Evolutionary conservation across 2,329 filamentous ascomycete genomes (phyloP).

Genomic region (Aspergillus versicolor): DNA sequence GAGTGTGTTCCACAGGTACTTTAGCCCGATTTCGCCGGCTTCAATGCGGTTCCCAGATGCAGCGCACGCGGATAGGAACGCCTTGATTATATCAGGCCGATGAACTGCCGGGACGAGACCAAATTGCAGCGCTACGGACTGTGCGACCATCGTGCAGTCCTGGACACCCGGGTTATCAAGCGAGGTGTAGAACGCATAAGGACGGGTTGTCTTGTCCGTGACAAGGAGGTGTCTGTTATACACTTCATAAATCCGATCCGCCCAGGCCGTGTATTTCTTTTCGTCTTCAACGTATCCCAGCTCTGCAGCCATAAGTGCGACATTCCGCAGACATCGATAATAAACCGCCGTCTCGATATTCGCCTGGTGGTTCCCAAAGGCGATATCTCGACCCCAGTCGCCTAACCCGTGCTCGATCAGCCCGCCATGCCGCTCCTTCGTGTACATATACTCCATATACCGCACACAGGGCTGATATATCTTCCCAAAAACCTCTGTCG

Average conservation of each 20-base stretch:
- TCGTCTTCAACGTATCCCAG: conserved; percentile 19
- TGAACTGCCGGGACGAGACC: conserved; percentile 16
- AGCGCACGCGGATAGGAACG: conserved; percentile 20
- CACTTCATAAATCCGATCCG: conserved; percentile 16
- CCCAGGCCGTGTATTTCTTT: conserved; percentile 17
- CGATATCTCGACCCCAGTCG: conserved; percentile 26
- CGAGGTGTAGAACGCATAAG: conserved; percentile 24
- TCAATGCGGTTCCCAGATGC: conserved; percentile 16
- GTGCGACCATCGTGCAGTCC: conserved; percentile 21
- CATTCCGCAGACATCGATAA: conserved; percentile 23
- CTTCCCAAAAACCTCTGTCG: conserved; percentile 20
- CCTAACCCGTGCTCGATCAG: conserved; percentile 25
- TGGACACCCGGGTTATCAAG: conserved; percentile 18
- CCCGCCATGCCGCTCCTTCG: conserved; percentile 23
- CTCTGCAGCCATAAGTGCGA: conserved; percentile 24
- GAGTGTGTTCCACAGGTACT: conserved; percentile 23
- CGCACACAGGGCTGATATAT: conserved; percentile 21
- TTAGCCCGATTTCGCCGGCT: conserved; percentile 24
- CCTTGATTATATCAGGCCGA: conserved; percentile 18
- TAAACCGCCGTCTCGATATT: conserved; percentile 29
- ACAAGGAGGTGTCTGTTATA: conserved; percentile 25
- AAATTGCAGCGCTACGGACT: conserved; percentile 25
- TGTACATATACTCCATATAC: conserved; percentile 27
- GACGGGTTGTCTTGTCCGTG: conserved; percentile 13
- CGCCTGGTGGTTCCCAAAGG: conserved; percentile 26